These are phyloP conservation scores for Nemania sp. DNA, from an alignment of 2,329 filamentous ascomycete genomes.

Conservation along the genomic window DNA sequence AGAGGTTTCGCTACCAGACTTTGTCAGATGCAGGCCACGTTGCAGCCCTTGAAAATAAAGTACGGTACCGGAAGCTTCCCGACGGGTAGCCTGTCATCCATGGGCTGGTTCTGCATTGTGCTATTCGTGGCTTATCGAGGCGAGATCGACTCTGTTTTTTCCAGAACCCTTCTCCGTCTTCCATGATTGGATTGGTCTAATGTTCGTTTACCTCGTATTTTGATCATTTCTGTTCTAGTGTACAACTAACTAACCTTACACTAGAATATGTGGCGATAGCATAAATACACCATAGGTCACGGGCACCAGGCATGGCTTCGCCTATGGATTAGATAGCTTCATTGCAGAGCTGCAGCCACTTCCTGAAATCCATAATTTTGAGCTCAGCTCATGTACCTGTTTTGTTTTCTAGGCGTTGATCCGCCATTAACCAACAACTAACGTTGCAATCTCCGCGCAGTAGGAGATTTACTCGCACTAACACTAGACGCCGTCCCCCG, in stretches of 20 bases:
- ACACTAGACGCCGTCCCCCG: background rate
- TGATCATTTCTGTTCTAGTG: no score
- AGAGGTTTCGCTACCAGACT: constrained; percentile 18
- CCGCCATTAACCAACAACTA: background rate
- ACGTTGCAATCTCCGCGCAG: background rate
- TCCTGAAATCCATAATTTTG: no score
- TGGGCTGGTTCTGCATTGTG: constrained; percentile 12
- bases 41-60: constrained; percentile 23
- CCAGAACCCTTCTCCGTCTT: constrained; percentile 2
- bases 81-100: constrained; percentile 20
- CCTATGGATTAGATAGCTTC: no score
- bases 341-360: no score
- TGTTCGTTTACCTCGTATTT: background rate
- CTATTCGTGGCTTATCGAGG: constrained; percentile 10
- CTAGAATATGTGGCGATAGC: no score
- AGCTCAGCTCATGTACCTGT: no score
- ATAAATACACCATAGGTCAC: no score
- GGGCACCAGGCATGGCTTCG: no score
- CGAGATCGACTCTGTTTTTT: constrained; percentile 15
- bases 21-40: constrained; percentile 21
- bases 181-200: constrained; percentile 1
- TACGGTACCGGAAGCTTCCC: constrained; percentile 29
- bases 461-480: background rate
- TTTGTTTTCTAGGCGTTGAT: background rate
- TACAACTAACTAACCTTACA: no score